Base-by-base conservation (phyloP, 2,329 filamentous ascomycete species). In the Graphiopsis chlorocephala region DNA sequence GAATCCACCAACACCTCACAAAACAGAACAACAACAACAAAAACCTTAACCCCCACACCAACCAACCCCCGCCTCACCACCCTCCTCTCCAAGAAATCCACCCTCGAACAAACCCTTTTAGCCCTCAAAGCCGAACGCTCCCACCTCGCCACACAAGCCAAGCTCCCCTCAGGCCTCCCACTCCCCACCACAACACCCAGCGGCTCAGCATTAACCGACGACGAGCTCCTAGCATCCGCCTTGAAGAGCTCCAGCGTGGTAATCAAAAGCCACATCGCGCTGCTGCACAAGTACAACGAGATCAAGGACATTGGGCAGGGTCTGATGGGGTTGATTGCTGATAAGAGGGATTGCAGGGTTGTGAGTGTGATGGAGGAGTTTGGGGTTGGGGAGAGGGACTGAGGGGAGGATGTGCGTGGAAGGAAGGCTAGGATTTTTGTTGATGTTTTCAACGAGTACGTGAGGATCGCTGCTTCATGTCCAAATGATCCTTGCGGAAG, bases 201-300 rank as follows among this genome's bases (percentile, higher is more conserved):
- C n/a, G 53, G 45, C 15, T 17, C 47, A 25, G 17, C 61, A 4
- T 70, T 70, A 67, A 61, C 67, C 17, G 68, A 69, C 4, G 71
- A 74, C 26, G 66, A 74, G 38, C 64, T 67, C 45, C 57, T 68
- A 26, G 65, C 67, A 29, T 70, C 69, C 65, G 77, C 78, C 4
- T 73, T 78, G 67, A 75, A 68, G 15, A 78, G 81, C 12, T 81
- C 85, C 0, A 79, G 84, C 47, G 76, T 78, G 23, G 84, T 85
- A 11, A 85, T 89, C 60, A 83, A 86, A 62, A 78, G 79, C 33
- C 88, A 91, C 73, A 91, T 91, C 71, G 82, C 81, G 65, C 78
- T 88, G 4, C 79, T 91, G 33, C 88, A 90, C 68, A 79, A 85
- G 64, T 91, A 91, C 77, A 91, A 91, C 70, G 88, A 90, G 74